A percentile compares a stretch with the other conserved stretches of the same genome.
Evolutionary conservation across 306 rosid genomes (phyloP).

Genomic region (Macrotyloma uniflorum): DNA sequence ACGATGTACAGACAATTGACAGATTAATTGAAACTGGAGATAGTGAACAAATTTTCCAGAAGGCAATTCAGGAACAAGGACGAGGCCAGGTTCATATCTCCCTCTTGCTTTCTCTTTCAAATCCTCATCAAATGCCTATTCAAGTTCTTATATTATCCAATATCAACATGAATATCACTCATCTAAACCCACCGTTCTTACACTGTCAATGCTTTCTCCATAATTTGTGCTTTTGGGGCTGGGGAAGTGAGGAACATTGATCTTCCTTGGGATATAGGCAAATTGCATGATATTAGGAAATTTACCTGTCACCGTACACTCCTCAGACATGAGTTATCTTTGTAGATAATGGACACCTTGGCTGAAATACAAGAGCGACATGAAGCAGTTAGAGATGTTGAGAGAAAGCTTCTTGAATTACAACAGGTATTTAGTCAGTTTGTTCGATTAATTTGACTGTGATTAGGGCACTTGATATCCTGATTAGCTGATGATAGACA

Average conservation of each 20-base stretch:
- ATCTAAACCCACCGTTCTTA: background rate
- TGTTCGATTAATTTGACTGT: slow-evolving; percentile 6
- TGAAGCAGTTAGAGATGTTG: slow-evolving; percentile 88
- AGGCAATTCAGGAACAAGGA: slow-evolving; percentile 97
- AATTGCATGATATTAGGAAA: slow-evolving; percentile 8
- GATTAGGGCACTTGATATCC: background rate
- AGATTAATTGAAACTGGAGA: slow-evolving; percentile 97
- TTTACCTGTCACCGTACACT: background rate
- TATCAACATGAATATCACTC: slow-evolving; percentile 18
- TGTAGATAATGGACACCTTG: slow-evolving; percentile 84
- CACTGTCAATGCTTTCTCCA: background rate
- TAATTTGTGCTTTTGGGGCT: background rate
- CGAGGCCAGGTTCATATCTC: slow-evolving; percentile 80
- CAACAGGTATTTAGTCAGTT: slow-evolving; percentile 65
- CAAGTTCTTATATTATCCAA: background rate
- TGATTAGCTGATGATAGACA: background rate
- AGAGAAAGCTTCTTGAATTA: slow-evolving; percentile 87
- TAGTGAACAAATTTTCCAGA: slow-evolving; percentile 89
- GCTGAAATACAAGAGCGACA: slow-evolving; percentile 98
- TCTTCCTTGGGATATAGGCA: slow-evolving; percentile 4
- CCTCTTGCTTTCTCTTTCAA: background rate
- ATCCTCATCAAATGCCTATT: slow-evolving; percentile 3
- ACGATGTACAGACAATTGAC: slow-evolving; percentile 82
- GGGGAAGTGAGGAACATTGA: background rate
- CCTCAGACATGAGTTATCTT: slow-evolving; percentile 30